Conservation (phyloP, 345 rosid genomes). For the Citrus glauca region DNA sequence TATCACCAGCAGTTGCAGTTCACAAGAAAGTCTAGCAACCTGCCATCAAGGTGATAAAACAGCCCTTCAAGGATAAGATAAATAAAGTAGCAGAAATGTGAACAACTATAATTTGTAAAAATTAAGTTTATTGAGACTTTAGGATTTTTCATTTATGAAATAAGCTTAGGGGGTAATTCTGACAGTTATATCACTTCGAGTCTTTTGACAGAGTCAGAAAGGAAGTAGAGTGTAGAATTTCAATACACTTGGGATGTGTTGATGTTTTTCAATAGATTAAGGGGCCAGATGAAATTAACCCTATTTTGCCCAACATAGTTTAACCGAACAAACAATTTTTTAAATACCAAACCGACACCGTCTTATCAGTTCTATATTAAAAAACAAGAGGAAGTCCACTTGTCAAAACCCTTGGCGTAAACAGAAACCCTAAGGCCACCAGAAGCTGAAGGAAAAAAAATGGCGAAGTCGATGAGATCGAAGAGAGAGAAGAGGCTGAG, state of each 20-base stretch:
- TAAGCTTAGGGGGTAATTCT: neutral
- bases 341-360: neutral
- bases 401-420: neutral
- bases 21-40: neutral
- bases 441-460: constrained; percentile 8
- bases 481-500: constrained; percentile 91
- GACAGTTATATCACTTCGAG: neutral
- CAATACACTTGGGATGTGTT: neutral
- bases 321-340: neutral
- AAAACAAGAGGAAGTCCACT: neutral
- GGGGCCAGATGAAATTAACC: neutral
- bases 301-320: too few relatives aligned
- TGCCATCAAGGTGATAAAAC: neutral
- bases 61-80: neutral
- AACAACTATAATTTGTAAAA: too few relatives aligned
- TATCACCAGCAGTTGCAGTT: neutral
- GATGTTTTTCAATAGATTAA: neutral
- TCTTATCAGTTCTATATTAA: neutral
- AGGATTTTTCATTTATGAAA: too few relatives aligned
- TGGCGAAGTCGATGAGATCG: constrained; percentile 95
- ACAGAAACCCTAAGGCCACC: neutral
- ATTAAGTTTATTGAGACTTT: too few relatives aligned
- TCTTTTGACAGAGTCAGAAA: neutral
- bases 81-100: neutral
- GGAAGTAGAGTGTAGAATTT: neutral